Percentiles rank a stretch among this genome's conserved stretches.
Conservation (phyloP, 768 basidiomycete genomes). For the Xerocomellus intermedius region DNA sequence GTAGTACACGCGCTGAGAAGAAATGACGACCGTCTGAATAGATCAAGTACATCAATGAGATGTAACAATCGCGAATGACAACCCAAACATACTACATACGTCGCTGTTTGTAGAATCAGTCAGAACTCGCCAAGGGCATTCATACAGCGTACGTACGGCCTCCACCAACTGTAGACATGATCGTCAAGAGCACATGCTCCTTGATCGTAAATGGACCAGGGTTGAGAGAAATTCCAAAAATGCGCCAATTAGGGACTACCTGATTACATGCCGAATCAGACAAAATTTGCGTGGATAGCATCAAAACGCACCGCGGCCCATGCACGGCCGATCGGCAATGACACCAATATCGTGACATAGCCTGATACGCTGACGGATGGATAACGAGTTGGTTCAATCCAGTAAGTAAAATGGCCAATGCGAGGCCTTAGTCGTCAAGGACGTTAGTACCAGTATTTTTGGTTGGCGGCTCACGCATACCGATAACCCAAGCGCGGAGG, state of each 20-base stretch:
- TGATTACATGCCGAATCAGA: slow-evolving; percentile 15
- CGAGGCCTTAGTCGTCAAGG: slow-evolving; percentile 26
- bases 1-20: slow-evolving; percentile 73
- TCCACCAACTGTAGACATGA: slow-evolving; percentile 54
- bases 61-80: background rate
- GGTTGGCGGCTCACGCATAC: slow-evolving; percentile 17
- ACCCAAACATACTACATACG: slow-evolving; percentile 42
- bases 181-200: slow-evolving; percentile 65
- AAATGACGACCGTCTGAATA: slow-evolving; percentile 60
- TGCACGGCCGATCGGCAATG: slow-evolving; percentile 64
- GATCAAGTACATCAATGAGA: background rate
- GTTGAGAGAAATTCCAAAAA: slow-evolving; percentile 63
- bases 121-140: background rate
- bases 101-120: slow-evolving; percentile 27
- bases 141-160: slow-evolving; percentile 17
- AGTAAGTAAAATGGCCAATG: slow-evolving; percentile 59
- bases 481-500: slow-evolving; percentile 60
- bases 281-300: background rate
- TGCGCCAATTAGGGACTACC: slow-evolving; percentile 46
- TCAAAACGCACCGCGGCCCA: slow-evolving; percentile 46
- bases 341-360: slow-evolving; percentile 70
- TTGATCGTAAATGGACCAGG: slow-evolving; percentile 79
- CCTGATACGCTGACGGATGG: slow-evolving; percentile 42
- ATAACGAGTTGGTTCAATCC: slow-evolving; percentile 78
- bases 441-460: background rate